Conservation (phyloP, 805 yeast species). For the Scheffersomyces lignosus region DNA sequence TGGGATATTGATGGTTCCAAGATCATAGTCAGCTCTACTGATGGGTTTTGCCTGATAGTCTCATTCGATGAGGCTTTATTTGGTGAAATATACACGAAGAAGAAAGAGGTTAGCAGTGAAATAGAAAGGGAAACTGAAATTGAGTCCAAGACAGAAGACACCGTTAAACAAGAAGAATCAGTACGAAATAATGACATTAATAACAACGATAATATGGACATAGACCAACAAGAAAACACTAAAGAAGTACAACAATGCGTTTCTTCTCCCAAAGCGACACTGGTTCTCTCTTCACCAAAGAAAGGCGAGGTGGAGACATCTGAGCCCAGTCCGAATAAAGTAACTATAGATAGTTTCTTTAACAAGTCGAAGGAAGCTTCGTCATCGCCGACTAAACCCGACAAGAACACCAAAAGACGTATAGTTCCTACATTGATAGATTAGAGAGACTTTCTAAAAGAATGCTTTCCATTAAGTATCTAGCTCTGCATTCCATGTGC, state of each 20-base stretch:
- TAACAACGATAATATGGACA: slow-evolving; percentile 6
- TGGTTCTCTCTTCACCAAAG: too few species aligned
- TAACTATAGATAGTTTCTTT: slow-evolving; percentile 9
- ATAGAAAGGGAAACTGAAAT: neutral
- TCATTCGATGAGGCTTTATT: slow-evolving; percentile 52
- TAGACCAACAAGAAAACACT: slow-evolving; percentile 3
- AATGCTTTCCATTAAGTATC: too few species aligned
- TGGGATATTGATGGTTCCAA: slow-evolving; percentile 81
- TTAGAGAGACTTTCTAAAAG: too few species aligned
- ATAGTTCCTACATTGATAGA: slow-evolving; percentile 19
- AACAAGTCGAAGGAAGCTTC: slow-evolving; percentile 11
- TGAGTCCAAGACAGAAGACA: neutral
- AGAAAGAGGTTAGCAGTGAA: slow-evolving; percentile 11
- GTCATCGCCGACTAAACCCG: too few species aligned
- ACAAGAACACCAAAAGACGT: slow-evolving; percentile 17
- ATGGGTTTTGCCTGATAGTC: slow-evolving; percentile 84
- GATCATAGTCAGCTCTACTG: slow-evolving; percentile 79
- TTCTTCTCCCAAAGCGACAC: neutral
- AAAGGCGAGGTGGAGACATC: too few species aligned
- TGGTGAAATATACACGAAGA: slow-evolving; percentile 47
- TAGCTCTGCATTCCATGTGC: too few species aligned
- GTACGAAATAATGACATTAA: slow-evolving; percentile 1
- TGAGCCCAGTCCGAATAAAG: too few species aligned
- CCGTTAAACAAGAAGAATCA: slow-evolving; percentile 4
- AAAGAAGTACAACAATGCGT: neutral